Percentiles rank a stretch among this genome's conserved stretches.
These are phyloP conservation scores for Berberis vulgaris DNA, from an alignment of 164 flowering plant genomes.

Conservation along the genomic window DNA sequence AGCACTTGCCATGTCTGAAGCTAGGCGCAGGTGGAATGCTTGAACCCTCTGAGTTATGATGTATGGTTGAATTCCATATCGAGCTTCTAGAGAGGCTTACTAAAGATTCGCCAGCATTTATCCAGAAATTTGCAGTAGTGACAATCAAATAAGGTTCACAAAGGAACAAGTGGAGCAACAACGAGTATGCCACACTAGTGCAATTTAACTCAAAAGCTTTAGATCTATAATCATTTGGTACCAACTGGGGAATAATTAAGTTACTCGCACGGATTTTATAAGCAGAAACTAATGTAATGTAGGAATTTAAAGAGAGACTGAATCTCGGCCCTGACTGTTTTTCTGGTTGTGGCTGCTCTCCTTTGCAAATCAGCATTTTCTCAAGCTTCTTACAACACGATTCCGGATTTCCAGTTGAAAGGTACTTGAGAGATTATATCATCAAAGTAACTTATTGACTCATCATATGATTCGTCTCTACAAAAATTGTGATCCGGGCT, in stretches of 20 bases:
- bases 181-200: no score
- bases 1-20: conserved; percentile 20
- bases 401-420: conserved; percentile 34
- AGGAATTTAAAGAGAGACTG: conserved; percentile 43
- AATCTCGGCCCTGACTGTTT: conserved; percentile 10
- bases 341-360: conserved; percentile 12
- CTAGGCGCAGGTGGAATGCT: conserved; percentile 7
- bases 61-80: conserved; percentile 11
- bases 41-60: not conserved
- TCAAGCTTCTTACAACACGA: conserved; percentile 56
- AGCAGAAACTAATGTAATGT: conserved; percentile 52
- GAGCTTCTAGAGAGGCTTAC: conserved; percentile 30
- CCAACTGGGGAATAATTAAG: conserved; percentile 13
- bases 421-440: conserved; percentile 38
- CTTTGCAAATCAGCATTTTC: conserved; percentile 22
- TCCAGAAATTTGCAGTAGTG: no score
- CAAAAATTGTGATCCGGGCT: conserved; percentile 6
- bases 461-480: conserved; percentile 12
- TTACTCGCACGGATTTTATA: conserved; percentile 38
- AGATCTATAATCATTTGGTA: conserved; percentile 5
- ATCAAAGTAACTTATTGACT: conserved; percentile 27
- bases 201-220: conserved; percentile 13
- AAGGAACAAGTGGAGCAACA: no score
- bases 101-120: conserved; percentile 7
- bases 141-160: no score